A percentile compares a stretch with the other conserved stretches of the same genome.
phyloP scores from a whole-genome alignment of 2,329 filamentous ascomycete genomes.

The Zarea fungicola region DNA sequence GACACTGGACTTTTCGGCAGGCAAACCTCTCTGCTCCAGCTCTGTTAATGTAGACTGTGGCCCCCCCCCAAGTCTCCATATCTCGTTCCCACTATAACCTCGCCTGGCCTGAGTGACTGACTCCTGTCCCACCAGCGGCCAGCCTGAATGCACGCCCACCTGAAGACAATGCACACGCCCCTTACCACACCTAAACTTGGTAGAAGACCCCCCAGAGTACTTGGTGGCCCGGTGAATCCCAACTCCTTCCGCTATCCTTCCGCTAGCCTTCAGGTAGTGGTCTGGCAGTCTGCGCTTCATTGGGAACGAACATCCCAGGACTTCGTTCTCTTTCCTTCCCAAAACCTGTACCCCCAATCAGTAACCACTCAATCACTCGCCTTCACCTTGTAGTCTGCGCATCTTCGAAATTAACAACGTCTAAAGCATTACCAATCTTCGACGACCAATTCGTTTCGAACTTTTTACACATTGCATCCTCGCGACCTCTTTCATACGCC shows the following conservation, averaged over 20 bases:
- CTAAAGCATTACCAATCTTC: too few relatives aligned
- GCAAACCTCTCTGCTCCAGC: too few relatives aligned
- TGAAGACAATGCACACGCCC: background rate
- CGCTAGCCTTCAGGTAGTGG: too few relatives aligned
- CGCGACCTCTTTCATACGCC: background rate
- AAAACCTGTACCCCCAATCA: background rate
- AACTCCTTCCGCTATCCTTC: conserved; percentile 7
- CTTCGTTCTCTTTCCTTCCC: background rate
- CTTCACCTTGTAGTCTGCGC: background rate
- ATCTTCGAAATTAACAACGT: background rate
- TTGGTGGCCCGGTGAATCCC: background rate
- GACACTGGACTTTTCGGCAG: too few relatives aligned
- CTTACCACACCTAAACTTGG: background rate
- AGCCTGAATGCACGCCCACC: background rate
- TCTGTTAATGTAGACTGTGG: too few relatives aligned
- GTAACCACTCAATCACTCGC: background rate
- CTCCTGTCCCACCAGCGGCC: too few relatives aligned
- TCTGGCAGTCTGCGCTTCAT: conserved; percentile 4
- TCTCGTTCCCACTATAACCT: too few relatives aligned
- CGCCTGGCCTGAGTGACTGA: too few relatives aligned
- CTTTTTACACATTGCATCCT: background rate
- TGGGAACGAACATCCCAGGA: conserved; percentile 8
- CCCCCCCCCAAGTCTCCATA: too few relatives aligned
- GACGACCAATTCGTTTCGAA: too few relatives aligned
- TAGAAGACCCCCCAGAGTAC: background rate